Conservation (phyloP, 208 protist genomes). For the Willaertia magna region DNA sequence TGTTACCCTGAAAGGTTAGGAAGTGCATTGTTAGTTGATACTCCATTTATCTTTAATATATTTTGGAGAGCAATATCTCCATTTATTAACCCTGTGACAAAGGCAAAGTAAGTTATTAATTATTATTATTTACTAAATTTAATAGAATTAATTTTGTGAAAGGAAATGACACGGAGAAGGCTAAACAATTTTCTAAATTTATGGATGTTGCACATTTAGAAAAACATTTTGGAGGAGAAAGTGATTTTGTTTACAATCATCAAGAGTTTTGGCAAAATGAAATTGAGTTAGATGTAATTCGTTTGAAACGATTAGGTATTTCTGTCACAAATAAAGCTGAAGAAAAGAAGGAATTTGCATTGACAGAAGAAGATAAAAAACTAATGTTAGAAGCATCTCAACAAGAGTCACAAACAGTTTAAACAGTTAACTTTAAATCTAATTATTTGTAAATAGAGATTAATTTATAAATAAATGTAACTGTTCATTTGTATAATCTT, state of each 20-base stretch:
- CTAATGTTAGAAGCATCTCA: too few species aligned
- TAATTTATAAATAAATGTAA: too few species aligned
- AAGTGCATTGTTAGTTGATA: slow-evolving; percentile 58
- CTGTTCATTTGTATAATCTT: too few species aligned
- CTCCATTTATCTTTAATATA: slow-evolving; percentile 52
- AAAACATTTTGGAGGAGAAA: background rate
- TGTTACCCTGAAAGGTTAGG: slow-evolving; percentile 65
- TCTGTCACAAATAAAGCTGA: background rate
- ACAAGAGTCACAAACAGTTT: too few species aligned
- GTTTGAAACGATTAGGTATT: background rate
- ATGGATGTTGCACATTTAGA: background rate
- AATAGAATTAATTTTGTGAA: background rate
- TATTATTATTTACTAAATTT: too few species aligned
- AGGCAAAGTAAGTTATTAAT: too few species aligned
- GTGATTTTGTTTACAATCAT: background rate
- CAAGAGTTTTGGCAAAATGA: background rate
- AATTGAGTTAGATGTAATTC: background rate
- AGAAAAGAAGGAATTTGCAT: background rate
- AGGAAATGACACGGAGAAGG: background rate
- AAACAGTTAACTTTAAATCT: too few species aligned
- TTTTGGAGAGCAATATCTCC: slow-evolving; percentile 54
- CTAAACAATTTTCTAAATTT: background rate
- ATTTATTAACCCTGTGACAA: slow-evolving; percentile 57
- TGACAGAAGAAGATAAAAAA: too few species aligned
- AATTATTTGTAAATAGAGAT: too few species aligned